phyloP scores from a whole-genome alignment of 2,329 filamentous ascomycete genomes.

The Colletotrichum truncatum region DNA sequence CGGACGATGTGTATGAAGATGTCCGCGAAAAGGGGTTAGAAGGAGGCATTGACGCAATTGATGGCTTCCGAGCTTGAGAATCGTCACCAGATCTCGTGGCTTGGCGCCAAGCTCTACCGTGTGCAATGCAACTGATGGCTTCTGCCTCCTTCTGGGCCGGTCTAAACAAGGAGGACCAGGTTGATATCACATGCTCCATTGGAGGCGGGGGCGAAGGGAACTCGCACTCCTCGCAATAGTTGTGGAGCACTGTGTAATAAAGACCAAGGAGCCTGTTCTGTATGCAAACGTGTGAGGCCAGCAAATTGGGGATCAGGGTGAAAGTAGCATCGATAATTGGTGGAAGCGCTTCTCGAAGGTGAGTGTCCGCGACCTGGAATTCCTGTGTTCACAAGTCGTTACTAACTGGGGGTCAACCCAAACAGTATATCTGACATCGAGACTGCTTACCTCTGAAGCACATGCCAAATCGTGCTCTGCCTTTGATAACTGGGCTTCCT shows the following conservation, averaged over 20 bases:
- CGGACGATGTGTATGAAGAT: constrained; percentile 48
- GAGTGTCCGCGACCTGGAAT: constrained; percentile 79
- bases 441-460: constrained; percentile 66
- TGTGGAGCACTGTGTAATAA: constrained; percentile 80
- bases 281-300: constrained; percentile 76
- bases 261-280: constrained; percentile 82
- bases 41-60: constrained; percentile 38
- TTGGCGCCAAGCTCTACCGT: constrained; percentile 72
- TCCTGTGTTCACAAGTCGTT: constrained; percentile 53
- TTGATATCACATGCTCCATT: constrained; percentile 74
- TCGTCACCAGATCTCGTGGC: constrained; percentile 48
- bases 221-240: constrained; percentile 73
- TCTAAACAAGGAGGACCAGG: constrained; percentile 72
- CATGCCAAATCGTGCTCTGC: constrained; percentile 75
- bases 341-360: constrained; percentile 76
- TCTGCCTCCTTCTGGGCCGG: constrained; percentile 74
- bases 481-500: constrained; percentile 76
- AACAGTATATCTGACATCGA: too few species aligned
- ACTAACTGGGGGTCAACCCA: background rate
- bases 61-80: constrained; percentile 36
- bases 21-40: constrained; percentile 47
- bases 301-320: constrained; percentile 76
- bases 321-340: constrained; percentile 76
- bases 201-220: constrained; percentile 78
- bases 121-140: constrained; percentile 68